Base-by-base conservation (phyloP, 345 rosid species). In the Eucalyptus camaldulensis region DNA sequence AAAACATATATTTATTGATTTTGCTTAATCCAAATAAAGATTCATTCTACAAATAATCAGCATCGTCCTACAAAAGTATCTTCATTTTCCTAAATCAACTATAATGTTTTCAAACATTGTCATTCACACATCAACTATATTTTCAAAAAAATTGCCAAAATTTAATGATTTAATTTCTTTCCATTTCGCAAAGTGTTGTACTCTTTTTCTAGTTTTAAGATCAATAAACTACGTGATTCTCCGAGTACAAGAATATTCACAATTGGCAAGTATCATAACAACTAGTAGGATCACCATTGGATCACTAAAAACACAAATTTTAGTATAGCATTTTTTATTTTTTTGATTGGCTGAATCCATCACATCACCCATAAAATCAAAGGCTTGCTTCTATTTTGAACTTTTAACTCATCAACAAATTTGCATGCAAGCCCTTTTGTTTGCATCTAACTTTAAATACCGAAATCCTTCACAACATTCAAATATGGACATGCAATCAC, bases 261-360 rank as follows among this genome's bases (percentile, higher is more conserved):
- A 65, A n/a, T 0, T n/a, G 10, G 19, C 10, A 8, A 65, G 37
- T n/a, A n/a, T n/a, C 33, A 15, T n/a, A n/a, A 65, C 5, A n/a
- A 65, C 37, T 1, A 29, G 37, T 65, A 65, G 0, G 0, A 65
- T 65, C 0, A 2, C 1, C 37, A 14, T n/a, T 0, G 2, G 21
- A 33, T 33, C 76, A 67, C 40, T 16, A 8, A n/a, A 67, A 67
- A 1, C 11, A 67, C 5, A 4, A n/a, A 31, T 67, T 67, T 67
- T 67, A 67, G 7, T 62, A 13, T 62, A 62, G 8, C 31, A 5
- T 27, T 62, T 25, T 13, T 27, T 27, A 62, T 29, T 27, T 0
- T 27, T 6, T 27, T 62, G 0, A 62, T 27, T 13, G 69, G 33
- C 0, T 29, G 13, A 7, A 62, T 62, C 8, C 15, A 62, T 27